Percentiles rank a stretch among this genome's conserved stretches.
These are phyloP conservation scores for Eutrema yunnanense DNA, from an alignment of 345 rosid genomes.

Conservation along the genomic window DNA sequence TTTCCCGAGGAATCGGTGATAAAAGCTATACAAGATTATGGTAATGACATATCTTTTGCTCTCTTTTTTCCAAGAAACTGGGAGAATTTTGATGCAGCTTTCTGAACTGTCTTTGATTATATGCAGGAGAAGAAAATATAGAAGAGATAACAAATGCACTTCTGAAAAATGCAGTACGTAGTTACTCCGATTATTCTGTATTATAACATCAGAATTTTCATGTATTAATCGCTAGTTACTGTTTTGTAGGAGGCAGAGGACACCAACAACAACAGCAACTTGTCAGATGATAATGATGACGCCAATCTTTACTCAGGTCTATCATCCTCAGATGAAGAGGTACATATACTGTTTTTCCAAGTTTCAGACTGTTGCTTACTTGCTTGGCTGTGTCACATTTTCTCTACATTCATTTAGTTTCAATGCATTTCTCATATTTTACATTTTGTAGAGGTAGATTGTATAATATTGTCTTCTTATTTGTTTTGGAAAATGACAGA, in stretches of 20 bases:
- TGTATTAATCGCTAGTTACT: not conserved
- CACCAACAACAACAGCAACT: too few relatives aligned
- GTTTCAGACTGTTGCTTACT: not conserved
- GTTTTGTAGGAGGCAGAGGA: constrained; percentile 11
- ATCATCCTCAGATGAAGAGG: constrained; percentile 10
- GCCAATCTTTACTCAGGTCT: not conserved
- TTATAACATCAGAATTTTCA: too few relatives aligned
- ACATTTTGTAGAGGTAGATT: too few relatives aligned
- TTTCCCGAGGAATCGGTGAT: not conserved
- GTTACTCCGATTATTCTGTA: not conserved
- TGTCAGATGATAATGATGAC: not conserved
- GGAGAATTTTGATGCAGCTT: not conserved
- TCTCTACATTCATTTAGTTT: too few relatives aligned
- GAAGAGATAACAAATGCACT: constrained; percentile 5
- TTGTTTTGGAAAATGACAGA: not conserved
- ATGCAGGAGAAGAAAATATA: constrained; percentile 15
- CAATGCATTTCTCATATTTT: too few relatives aligned
- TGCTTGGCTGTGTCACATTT: not conserved
- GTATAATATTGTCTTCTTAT: not conserved
- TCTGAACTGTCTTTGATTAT: not conserved
- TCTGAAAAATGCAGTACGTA: not conserved
- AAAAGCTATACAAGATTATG: too few relatives aligned
- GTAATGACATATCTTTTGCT: too few relatives aligned
- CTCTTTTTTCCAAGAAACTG: not conserved
- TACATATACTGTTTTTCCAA: not conserved